Base-by-base conservation (phyloP, 2,329 filamentous ascomycete species). In the Colletotrichum viniferum region DNA sequence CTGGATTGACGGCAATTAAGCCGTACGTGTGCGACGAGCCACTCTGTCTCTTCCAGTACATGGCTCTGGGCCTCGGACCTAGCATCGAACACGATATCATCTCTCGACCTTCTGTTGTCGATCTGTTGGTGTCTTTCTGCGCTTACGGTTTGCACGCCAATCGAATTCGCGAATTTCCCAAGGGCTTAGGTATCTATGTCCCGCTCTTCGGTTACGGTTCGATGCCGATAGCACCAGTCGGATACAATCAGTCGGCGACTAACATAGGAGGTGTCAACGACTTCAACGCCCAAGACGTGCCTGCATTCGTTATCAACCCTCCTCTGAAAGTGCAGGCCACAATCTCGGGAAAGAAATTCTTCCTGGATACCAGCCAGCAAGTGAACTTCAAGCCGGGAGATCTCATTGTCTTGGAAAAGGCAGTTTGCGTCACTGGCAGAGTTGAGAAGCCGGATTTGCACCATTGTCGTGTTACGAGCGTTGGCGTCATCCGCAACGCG, bases 21-120 rank as follows among this genome's bases (percentile, higher is more conserved):
- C 94, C 94, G 4, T 95, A 94, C 76, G 95, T 98, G 60, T 98
- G 96, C 84, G 90, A 91, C 26, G 89, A 91, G 14, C 87, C 89
- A 2, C 87, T 98, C 4, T 98, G 96, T 80, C 86, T 98, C 5
- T 98, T 94, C 80, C 96, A 98, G 81, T 98, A 97, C 84, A 94
- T 98, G 88, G 89, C 91, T 18, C 87, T 97, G n/a, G 95, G 95
- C 0, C 93, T 98, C 80, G 96, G 96, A 0, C 94, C 95, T 3
- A 95, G 92, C 79, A 92, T 98, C 71, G 96, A 98, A 81, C 92
- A 96, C 81, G 95, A 98, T 80, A 94, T 98, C 26, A 81, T 94
- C 30, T 90, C 91, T 14, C 94, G 96, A 81, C 95, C 95, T 3
- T 91, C 92, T 71, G 95, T 98, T 1, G 94, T 98, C 14, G 96